phyloP scores from a whole-genome alignment of 208 protist genomes.

The Crithidia mellificae region DNA sequence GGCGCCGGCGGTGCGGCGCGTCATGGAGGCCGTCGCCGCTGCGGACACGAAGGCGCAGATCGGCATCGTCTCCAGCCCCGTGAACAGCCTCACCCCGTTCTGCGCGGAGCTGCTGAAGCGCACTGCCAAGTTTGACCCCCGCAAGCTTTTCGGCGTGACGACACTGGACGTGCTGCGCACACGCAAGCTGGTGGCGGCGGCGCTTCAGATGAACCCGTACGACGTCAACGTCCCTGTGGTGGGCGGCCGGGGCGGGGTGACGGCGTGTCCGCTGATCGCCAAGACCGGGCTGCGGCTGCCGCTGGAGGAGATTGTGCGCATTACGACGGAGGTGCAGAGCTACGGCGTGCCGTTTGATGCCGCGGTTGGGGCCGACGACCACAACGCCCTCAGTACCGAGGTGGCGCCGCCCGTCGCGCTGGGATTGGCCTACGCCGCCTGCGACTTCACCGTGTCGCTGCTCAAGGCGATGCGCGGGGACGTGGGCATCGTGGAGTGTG shows the following conservation, averaged over 20 bases:
- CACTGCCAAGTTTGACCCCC: constrained; percentile 73
- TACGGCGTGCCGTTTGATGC: constrained; percentile 43
- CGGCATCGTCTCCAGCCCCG: constrained; percentile 90
- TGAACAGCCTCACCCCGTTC: constrained; percentile 94
- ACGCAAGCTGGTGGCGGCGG: constrained; percentile 56
- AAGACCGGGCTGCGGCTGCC: constrained; percentile 70
- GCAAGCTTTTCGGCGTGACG: constrained; percentile 91
- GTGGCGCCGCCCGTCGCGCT: constrained; percentile 47
- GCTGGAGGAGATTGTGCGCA: constrained; percentile 52
- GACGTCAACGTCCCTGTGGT: constrained; percentile 91
- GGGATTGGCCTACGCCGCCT: constrained; percentile 60
- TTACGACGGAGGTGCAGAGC: constrained; percentile 64
- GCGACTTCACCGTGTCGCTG: constrained; percentile 67
- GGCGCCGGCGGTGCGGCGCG: constrained; percentile 65
- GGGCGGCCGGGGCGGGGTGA: constrained; percentile 91
- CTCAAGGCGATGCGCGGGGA: constrained; percentile 82
- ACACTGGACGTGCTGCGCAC: constrained; percentile 91
- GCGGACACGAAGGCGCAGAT: constrained; percentile 75
- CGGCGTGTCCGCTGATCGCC: constrained; percentile 90
- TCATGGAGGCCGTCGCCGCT: constrained; percentile 77
- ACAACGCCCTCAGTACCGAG: constrained; percentile 36
- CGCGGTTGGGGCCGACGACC: constrained; percentile 4
- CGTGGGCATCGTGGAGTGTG: constrained; percentile 79
- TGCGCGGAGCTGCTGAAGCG: constrained; percentile 86
- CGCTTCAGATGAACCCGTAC: constrained; percentile 72